Evolutionary conservation across 768 basidiomycete species (phyloP).

Genomic region (Phaffia australis): DNA sequence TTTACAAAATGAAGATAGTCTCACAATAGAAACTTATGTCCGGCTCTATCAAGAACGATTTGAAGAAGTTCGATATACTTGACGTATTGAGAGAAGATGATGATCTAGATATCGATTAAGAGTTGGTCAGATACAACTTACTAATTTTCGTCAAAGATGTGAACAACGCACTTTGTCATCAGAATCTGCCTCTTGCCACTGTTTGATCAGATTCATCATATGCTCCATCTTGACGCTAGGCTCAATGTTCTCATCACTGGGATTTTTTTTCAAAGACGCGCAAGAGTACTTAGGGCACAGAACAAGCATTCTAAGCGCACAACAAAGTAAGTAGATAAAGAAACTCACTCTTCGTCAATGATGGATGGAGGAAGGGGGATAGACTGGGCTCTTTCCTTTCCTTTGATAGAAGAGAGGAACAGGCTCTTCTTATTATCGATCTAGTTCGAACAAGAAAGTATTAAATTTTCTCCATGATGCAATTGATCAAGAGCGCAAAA

Average conservation of each 20-base stretch:
- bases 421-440: no score
- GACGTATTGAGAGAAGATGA: conserved; percentile 65
- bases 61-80: conserved; percentile 54
- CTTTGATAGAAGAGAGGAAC: no score
- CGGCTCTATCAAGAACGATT: conserved; percentile 46
- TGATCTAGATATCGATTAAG: conserved; percentile 39
- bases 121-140: conserved; percentile 23
- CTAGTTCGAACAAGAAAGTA: no score
- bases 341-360: no score
- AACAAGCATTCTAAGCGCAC: no score
- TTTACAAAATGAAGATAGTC: not conserved
- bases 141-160: not conserved
- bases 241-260: conserved; percentile 27
- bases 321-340: no score
- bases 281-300: no score
- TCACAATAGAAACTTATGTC: conserved; percentile 19
- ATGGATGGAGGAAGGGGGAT: no score
- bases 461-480: no score
- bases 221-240: conserved; percentile 29
- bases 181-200: not conserved
- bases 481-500: no score
- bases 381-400: no score
- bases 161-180: not conserved
- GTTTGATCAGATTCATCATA: conserved; percentile 21
- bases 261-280: no score